Percentiles rank a stretch among this genome's conserved stretches.
Evolutionary conservation across 192 early-diverging fungal species (phyloP).

Genomic region (Glomus cerebriforme): DNA sequence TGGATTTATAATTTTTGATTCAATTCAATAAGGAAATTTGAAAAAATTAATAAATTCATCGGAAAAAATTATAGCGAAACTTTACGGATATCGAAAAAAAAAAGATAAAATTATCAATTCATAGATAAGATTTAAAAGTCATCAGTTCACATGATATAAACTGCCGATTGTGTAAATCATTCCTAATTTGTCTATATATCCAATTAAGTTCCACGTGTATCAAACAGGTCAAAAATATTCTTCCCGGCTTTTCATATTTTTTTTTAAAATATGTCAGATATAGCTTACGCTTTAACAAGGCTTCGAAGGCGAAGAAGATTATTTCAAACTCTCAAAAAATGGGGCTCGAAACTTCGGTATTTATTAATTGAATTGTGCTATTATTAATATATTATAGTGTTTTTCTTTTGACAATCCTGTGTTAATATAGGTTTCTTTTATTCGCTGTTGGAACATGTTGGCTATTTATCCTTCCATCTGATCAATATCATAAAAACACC

Average conservation of each 20-base stretch:
- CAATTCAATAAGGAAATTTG: too few species aligned
- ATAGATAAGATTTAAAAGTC: too few species aligned
- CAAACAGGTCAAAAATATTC: not conserved
- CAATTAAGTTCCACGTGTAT: not conserved
- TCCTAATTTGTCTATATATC: not conserved
- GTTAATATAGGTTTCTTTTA: constrained; percentile 43
- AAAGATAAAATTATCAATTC: too few species aligned
- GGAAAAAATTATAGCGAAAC: too few species aligned
- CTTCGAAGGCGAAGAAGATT: not conserved
- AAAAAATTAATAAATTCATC: too few species aligned
- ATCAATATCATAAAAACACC: constrained; percentile 60
- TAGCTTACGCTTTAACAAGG: not conserved
- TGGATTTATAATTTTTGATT: too few species aligned
- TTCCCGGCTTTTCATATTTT: not conserved
- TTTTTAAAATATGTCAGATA: not conserved
- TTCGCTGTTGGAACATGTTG: constrained; percentile 61
- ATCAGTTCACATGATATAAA: too few species aligned
- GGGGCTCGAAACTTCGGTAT: constrained; percentile 24
- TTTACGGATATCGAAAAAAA: too few species aligned
- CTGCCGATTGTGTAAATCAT: not conserved
- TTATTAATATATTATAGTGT: not conserved
- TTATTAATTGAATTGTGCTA: constrained; percentile 52
- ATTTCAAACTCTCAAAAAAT: constrained; percentile 8
- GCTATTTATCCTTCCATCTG: constrained; percentile 65
- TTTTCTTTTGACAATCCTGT: not conserved